A percentile compares a stretch with the other conserved stretches of the same genome.
phyloP scores from a whole-genome alignment of 176 grass and related monocot genomes.

The Eleusine indica region DNA sequence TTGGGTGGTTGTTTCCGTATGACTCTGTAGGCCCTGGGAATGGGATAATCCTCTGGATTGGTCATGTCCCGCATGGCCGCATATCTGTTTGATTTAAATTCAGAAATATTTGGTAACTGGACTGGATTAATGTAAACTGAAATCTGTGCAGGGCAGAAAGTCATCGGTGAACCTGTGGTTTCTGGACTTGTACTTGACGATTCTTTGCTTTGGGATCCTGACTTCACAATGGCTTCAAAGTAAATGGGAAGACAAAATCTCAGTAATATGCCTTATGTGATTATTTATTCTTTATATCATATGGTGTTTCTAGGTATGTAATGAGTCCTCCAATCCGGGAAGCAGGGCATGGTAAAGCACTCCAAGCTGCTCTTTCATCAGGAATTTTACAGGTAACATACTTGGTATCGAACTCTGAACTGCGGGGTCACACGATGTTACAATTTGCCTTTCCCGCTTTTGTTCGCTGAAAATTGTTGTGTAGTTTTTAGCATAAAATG shows the following conservation, averaged over 20 bases:
- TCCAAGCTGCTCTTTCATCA: conserved; percentile 88
- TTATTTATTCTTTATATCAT: conserved; percentile 41
- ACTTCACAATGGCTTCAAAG: conserved; percentile 87
- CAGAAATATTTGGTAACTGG: conserved; percentile 16
- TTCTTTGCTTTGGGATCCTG: conserved; percentile 93
- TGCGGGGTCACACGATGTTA: not conserved
- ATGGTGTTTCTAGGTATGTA: conserved; percentile 72
- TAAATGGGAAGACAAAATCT: conserved; percentile 34
- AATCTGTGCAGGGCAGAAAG: conserved; percentile 76
- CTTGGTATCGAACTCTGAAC: not conserved
- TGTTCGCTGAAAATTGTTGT: not conserved
- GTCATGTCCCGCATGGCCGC: conserved; percentile 4
- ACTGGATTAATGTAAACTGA: conserved; percentile 34
- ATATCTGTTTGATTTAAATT: conserved; percentile 24
- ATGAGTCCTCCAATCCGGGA: conserved; percentile 96
- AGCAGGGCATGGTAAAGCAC: conserved; percentile 80
- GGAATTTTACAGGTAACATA: conserved; percentile 77
- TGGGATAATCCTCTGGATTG: not conserved
- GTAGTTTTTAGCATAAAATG: not conserved
- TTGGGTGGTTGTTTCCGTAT: not conserved
- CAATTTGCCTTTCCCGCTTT: conserved; percentile 18
- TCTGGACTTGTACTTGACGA: conserved; percentile 94
- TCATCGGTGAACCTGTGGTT: conserved; percentile 91
- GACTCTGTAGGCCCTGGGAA: not conserved
- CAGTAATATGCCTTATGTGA: conserved; percentile 11